A percentile compares a stretch with the other conserved stretches of the same genome.
Conservation (phyloP, 305 asterid species). For the Fraxinus paxiana region DNA sequence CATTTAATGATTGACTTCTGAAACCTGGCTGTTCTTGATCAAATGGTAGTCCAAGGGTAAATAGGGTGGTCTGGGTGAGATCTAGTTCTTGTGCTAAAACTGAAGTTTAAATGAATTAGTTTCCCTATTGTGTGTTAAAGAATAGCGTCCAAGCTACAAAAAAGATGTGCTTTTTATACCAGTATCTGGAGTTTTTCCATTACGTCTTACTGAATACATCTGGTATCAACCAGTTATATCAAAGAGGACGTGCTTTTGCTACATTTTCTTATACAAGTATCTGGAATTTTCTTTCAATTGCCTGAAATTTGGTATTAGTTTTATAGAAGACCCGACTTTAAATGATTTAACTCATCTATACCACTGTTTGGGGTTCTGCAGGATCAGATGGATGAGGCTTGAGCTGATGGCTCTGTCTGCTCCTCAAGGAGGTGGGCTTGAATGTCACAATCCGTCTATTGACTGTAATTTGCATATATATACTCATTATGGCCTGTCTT, state of each 20-base stretch:
- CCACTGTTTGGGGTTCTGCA: slow-evolving; percentile 29
- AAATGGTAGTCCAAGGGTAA: background rate
- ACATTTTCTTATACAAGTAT: background rate
- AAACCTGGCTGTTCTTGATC: background rate
- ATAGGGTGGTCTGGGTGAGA: background rate
- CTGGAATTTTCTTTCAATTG: background rate
- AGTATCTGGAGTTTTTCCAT: background rate
- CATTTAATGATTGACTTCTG: background rate
- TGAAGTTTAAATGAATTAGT: background rate
- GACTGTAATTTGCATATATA: slow-evolving; percentile 41
- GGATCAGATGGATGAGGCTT: slow-evolving; percentile 56
- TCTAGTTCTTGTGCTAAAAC: background rate
- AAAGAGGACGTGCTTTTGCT: background rate
- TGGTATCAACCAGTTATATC: background rate
- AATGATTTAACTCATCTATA: slow-evolving; percentile 8
- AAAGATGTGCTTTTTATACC: background rate
- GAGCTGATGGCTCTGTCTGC: slow-evolving; percentile 29
- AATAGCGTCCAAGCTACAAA: background rate
- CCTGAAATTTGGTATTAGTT: background rate
- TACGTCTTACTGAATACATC: background rate
- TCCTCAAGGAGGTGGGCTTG: slow-evolving; percentile 48
- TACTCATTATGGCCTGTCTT: slow-evolving; percentile 27
- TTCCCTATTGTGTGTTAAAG: background rate
- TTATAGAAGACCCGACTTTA: background rate
- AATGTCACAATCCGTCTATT: slow-evolving; percentile 40